Base-by-base conservation (phyloP, 768 basidiomycete genomes). In the Lentinula boryana region DNA sequence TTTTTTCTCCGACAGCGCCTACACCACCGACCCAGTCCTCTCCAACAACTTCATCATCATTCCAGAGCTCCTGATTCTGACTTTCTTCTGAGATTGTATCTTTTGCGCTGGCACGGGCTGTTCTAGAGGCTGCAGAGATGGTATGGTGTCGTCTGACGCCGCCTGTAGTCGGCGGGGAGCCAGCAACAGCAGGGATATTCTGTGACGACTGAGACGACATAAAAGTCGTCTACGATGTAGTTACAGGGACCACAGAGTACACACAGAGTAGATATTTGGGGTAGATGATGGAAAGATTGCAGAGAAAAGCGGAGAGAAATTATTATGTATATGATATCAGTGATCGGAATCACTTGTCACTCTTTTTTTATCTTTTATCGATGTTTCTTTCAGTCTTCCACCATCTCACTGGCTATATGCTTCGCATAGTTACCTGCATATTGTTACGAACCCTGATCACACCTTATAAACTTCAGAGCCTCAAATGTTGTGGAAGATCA, bases 81-180 rank as follows among this genome's bases (percentile, higher is more conserved):
- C 77, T 72, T 70, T 91, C 89, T 67, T 91, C 89, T 50, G 84
- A 84, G 62, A 88, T 86, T 38, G 81, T 71, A 32, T 86, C 80
- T 69, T 84, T 85, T n/a, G 84, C 80, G 50, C 73, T 78, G 16
- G 83, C 76, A 53, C 89, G 77, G 38, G 84, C 80, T 1, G 82
- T 75, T 65, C 91, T 82, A 55, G 88, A 88, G 23, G 88, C 79
- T 10, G 88, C 83, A 33, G 91, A 83, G 72, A 93, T 91, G 53
- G 91, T 93, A 68, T 93, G 91, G 71, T 92, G 88, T 35, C 91
- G 84, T 66, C 91, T 79, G n/a, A 92, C 89, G 36, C 80, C 78
- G 27, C 57, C 44, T n/a, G 57, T 23, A 16, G 57, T 18, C 21
- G 56, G 38, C 10, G 56, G 56, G 4, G 38, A 43, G 32, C 13